Base-by-base conservation (phyloP, 139 green algal genomes). In the Chloropicon primus region DNA sequence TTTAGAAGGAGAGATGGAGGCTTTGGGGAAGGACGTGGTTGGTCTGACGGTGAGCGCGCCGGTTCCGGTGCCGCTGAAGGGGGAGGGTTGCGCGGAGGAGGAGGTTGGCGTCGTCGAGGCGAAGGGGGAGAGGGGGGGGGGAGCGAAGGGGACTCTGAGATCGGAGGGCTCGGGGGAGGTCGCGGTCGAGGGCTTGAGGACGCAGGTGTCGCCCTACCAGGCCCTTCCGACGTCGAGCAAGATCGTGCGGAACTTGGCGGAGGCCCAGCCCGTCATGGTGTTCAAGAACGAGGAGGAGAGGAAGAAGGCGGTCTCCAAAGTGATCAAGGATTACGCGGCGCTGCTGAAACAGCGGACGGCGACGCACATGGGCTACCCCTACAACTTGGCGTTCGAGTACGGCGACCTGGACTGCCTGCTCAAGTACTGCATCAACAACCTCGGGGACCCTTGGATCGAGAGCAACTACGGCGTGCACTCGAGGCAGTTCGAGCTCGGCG, bases 361-460 rank as follows among this genome's bases (percentile, higher is more conserved):
- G 41, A 62, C 41, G 10, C 41, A 62, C 41, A 62, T 62, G 41
- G 41, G 91, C 53, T 98, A 98, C 79, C 94, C 94, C 0, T 98
- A 98, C 90, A 98, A 98, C 84, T 85, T 98, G n/a, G 94, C 98
- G 74, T 98, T 98, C 85, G 90, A 98, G 79, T 98, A 94, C 81
- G 91, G 88, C 1, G 86, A 90, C 0, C 82, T 98, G 54, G 89
- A 97, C 80, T 84, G 75, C 17, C 82, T 97, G 41, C 88, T 88
- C 53, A 88, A 91, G 78, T 98, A 91, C 84, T 94, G 89, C 85
- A 98, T 98, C 83, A 98, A 98, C 84, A 98, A 98, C 80, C 83
- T 98, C 29, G 94, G 94, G 2, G 94, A 98, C 79, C 94, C 94
- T 0, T 98, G 97, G 78, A 97, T 98, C 74, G 94, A 97, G 83